Conservation (phyloP, 768 basidiomycete species). For the Lactarius vividus region DNA sequence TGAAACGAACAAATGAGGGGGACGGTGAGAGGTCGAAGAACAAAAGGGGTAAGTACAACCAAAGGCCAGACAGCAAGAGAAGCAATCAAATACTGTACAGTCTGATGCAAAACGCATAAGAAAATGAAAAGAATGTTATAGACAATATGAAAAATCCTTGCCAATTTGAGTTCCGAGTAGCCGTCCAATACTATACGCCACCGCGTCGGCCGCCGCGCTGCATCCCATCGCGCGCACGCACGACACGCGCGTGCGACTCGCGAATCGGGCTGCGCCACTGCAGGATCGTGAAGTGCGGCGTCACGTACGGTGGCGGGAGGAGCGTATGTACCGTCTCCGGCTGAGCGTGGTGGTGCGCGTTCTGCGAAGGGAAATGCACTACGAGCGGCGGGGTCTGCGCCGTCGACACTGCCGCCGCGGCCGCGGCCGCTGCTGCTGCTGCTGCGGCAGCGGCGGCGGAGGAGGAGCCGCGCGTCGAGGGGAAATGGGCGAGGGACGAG, state of each 20-base stretch:
- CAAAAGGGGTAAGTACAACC: neutral
- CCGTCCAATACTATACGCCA: neutral
- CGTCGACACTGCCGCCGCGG: conserved; percentile 27
- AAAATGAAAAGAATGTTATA: neutral
- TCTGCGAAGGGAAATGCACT: conserved; percentile 63
- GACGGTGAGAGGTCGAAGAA: neutral
- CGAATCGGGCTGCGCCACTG: conserved; percentile 61
- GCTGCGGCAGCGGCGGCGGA: neutral
- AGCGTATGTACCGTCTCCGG: conserved; percentile 66
- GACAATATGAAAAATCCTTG: neutral
- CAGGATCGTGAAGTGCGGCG: conserved; percentile 67
- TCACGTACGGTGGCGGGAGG: conserved; percentile 68
- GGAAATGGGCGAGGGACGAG: conserved; percentile 41
- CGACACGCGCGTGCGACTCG: conserved; percentile 68
- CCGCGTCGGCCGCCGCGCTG: conserved; percentile 13
- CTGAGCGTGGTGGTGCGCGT: conserved; percentile 41
- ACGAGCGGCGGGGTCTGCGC: conserved; percentile 44
- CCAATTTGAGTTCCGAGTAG: neutral
- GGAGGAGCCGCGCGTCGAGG: conserved; percentile 31
- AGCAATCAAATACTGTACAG: conserved; percentile 8
- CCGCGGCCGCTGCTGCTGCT: neutral
- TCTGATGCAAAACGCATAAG: conserved; percentile 1
- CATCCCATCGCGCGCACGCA: conserved; percentile 39
- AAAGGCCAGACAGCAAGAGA: neutral
- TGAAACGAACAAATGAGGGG: neutral